These are phyloP conservation scores for Neoboletus brunneissimus DNA, from an alignment of 768 basidiomycete genomes.

Conservation along the genomic window DNA sequence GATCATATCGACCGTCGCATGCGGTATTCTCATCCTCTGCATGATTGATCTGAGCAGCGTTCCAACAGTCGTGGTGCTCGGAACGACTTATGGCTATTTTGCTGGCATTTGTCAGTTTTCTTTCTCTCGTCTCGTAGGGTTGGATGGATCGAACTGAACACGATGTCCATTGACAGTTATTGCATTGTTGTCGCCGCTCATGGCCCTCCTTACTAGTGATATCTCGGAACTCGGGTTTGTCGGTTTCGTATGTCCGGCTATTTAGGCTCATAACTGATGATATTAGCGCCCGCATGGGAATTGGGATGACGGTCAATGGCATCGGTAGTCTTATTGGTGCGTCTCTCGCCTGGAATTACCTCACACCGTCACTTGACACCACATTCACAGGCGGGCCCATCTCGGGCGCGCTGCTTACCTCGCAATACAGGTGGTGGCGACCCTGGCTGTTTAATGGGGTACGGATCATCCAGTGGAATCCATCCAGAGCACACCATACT, in stretches of 20 bases:
- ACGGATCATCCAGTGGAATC: neutral
- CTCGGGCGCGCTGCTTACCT: constrained; percentile 54
- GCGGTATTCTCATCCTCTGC: constrained; percentile 41
- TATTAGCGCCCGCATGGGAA: constrained; percentile 29
- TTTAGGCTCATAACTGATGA: neutral
- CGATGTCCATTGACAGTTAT: constrained; percentile 30
- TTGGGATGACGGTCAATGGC: constrained; percentile 8
- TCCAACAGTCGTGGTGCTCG: constrained; percentile 38
- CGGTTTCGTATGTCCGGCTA: neutral
- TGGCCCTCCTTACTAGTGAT: constrained; percentile 42
- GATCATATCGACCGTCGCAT: constrained; percentile 32
- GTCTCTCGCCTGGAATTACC: constrained; percentile 2
- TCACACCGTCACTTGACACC: neutral
- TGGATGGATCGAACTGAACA: neutral
- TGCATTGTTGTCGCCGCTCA: constrained; percentile 38
- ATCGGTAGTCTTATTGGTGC: constrained; percentile 20
- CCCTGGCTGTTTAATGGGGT: constrained; percentile 51
- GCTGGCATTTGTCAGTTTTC: constrained; percentile 38
- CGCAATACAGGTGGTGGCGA: constrained; percentile 53
- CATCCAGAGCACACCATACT: neutral
- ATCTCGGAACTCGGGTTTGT: constrained; percentile 52
- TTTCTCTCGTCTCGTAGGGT: neutral
- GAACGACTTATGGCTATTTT: constrained; percentile 47
- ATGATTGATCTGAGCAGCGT: constrained; percentile 39
- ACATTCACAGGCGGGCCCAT: constrained; percentile 46